These are phyloP conservation scores for Apiotrichum siamense DNA, from an alignment of 1,284 basidiomycete genomes.

Conservation along the genomic window DNA sequence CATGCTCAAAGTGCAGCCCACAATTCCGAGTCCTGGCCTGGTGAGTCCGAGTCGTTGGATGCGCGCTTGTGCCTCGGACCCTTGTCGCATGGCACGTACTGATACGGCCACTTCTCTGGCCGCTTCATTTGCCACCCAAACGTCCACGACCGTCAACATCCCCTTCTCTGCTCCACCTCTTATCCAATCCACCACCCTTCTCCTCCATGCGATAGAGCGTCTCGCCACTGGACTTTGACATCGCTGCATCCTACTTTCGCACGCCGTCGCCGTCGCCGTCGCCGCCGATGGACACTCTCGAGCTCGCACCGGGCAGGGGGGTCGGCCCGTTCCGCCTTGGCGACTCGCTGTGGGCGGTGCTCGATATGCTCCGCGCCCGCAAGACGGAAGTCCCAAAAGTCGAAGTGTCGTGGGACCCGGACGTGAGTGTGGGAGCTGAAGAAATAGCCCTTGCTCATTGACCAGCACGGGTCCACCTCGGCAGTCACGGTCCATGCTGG, in stretches of 20 bases:
- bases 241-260: neutral
- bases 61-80: too few species aligned
- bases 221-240: neutral
- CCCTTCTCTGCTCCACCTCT: neutral
- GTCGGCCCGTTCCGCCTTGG: slow-evolving; percentile 74
- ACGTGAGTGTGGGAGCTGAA: slow-evolving; percentile 49
- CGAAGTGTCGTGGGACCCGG: slow-evolving; percentile 74
- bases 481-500: slow-evolving; percentile 70
- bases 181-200: neutral
- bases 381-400: slow-evolving; percentile 63
- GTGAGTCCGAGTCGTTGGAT: too few species aligned
- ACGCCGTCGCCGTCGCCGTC: neutral
- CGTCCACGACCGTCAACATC: neutral
- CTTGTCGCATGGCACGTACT: too few species aligned
- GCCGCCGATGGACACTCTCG: slow-evolving; percentile 52
- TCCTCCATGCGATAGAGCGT: neutral
- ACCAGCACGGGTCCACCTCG: slow-evolving; percentile 53
- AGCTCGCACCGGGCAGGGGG: slow-evolving; percentile 68
- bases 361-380: slow-evolving; percentile 58
- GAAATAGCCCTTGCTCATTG: neutral
- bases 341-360: slow-evolving; percentile 69
- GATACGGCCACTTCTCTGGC: too few species aligned
- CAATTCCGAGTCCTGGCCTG: too few species aligned
- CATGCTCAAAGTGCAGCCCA: too few species aligned
- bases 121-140: too few species aligned